Conservation (phyloP, 2,329 filamentous ascomycete species). For the Atkinsonella texensis region DNA sequence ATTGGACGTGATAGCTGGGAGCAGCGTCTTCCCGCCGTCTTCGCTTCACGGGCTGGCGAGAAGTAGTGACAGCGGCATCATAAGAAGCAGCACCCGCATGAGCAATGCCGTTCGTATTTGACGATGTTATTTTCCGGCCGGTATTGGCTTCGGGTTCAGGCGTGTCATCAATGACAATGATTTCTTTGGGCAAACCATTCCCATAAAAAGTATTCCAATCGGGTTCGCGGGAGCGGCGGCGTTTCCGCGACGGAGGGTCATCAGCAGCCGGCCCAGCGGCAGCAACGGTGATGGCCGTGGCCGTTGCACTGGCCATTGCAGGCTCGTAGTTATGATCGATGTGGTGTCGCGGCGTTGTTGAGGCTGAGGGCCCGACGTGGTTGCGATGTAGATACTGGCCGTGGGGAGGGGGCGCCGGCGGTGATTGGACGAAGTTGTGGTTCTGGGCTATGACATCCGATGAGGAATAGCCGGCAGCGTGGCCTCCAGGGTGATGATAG, state of each 20-base stretch:
- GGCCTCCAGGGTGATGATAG: constrained; percentile 16
- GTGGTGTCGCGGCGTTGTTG: constrained; percentile 9
- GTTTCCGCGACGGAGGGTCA: constrained; percentile 30
- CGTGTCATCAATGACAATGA: constrained; percentile 73
- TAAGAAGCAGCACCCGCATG: constrained; percentile 16
- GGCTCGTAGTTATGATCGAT: constrained; percentile 11
- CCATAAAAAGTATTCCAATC: constrained; percentile 76
- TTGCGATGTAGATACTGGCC: constrained; percentile 9
- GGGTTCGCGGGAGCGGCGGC: constrained; percentile 49
- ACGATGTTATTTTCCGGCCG: constrained; percentile 23
- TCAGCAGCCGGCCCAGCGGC: constrained; percentile 19
- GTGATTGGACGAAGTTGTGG: constrained; percentile 14
- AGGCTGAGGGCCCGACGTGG: constrained; percentile 12
- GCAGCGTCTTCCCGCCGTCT: constrained; percentile 55
- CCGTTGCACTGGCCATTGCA: constrained; percentile 11
- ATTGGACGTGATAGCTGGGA: constrained; percentile 59
- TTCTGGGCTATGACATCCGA: constrained; percentile 19
- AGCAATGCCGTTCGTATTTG: constrained; percentile 16
- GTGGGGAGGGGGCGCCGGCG: constrained; percentile 21
- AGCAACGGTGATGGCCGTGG: constrained; percentile 5
- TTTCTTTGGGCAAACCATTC: constrained; percentile 71
- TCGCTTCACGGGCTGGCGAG: constrained; percentile 56
- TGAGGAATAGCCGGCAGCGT: constrained; percentile 17
- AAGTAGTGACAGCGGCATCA: constrained; percentile 9
- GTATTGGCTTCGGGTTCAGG: constrained; percentile 42